phyloP scores from a whole-genome alignment of 352 stramenopile genomes.

The Nothophytophthora sp. region DNA sequence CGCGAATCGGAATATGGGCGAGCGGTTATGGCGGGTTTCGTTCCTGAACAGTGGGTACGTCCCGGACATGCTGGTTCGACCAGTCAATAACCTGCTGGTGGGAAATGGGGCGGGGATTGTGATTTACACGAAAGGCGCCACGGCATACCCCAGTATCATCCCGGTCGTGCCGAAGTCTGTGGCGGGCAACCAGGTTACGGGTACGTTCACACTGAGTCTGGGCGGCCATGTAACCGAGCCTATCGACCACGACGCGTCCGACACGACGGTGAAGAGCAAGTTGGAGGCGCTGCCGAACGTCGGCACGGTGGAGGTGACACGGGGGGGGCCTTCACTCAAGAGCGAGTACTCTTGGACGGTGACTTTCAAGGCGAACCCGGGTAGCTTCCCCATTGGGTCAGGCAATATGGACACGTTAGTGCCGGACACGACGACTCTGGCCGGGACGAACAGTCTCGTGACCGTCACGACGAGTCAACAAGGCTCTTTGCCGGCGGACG shows the following conservation, averaged over 20 bases:
- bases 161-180: slow-evolving; percentile 47
- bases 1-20: slow-evolving; percentile 33
- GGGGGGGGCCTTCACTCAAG: slow-evolving; percentile 81
- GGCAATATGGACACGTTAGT: slow-evolving; percentile 59
- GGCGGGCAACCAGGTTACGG: slow-evolving; percentile 88
- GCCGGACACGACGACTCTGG: slow-evolving; percentile 40
- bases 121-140: slow-evolving; percentile 75
- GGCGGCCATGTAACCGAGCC: slow-evolving; percentile 84
- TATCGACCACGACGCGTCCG: slow-evolving; percentile 93
- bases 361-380: slow-evolving; percentile 93
- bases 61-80: slow-evolving; percentile 78
- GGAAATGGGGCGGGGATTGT: slow-evolving; percentile 85
- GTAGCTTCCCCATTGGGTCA: slow-evolving; percentile 88
- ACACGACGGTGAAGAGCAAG: slow-evolving; percentile 89
- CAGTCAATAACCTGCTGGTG: slow-evolving; percentile 77
- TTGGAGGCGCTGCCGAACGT: slow-evolving; percentile 95
- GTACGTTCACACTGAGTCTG: slow-evolving; percentile 88
- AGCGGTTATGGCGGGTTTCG: slow-evolving; percentile 88
- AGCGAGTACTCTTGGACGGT: slow-evolving; percentile 94
- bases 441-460: slow-evolving; percentile 46
- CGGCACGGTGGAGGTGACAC: slow-evolving; percentile 87
- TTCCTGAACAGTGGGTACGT: slow-evolving; percentile 93
- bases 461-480: slow-evolving; percentile 31
- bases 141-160: slow-evolving; percentile 12
- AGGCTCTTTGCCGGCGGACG: slow-evolving; percentile 63